Percentiles rank a stretch among this genome's conserved stretches.
Evolutionary conservation across 805 yeast genomes (phyloP).

Genomic region (Metschnikowia dekortorum): DNA sequence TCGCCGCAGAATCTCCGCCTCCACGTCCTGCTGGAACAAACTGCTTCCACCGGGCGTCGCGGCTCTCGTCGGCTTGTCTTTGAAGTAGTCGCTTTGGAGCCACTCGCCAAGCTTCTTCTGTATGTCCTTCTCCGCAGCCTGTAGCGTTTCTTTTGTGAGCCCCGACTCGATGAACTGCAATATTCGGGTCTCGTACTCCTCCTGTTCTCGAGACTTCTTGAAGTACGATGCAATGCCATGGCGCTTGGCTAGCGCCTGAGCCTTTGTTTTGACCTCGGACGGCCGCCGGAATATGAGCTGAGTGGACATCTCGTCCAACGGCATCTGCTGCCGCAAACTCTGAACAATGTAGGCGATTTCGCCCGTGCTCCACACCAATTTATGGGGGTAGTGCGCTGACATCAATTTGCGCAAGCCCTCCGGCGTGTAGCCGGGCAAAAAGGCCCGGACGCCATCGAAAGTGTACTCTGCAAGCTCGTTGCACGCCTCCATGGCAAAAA

Average conservation of each 20-base stretch:
- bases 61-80: not conserved
- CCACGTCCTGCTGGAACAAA: constrained; percentile 5
- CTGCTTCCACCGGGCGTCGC: not conserved
- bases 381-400: constrained; percentile 10
- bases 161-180: constrained; percentile 14
- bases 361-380: constrained; percentile 9
- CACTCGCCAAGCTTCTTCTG: not conserved
- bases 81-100: not conserved
- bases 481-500: constrained; percentile 14
- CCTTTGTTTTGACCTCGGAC: constrained; percentile 9
- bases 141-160: constrained; percentile 15
- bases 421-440: constrained; percentile 9
- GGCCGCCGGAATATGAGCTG: constrained; percentile 12
- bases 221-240: constrained; percentile 2
- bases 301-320: constrained; percentile 3
- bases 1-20: constrained; percentile 8
- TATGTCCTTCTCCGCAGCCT: constrained; percentile 13
- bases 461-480: constrained; percentile 6
- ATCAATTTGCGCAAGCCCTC: constrained; percentile 9
- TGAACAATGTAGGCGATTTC: constrained; percentile 10
- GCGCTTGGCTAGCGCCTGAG: constrained; percentile 1
- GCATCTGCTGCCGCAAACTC: constrained; percentile 5
- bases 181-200: constrained; percentile 10
- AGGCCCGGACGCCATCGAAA: constrained; percentile 2
- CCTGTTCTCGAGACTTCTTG: constrained; percentile 1